phyloP scores from a whole-genome alignment of 1,139 yeast genomes.

The Hemisphaericaspora xylofermentans region DNA sequence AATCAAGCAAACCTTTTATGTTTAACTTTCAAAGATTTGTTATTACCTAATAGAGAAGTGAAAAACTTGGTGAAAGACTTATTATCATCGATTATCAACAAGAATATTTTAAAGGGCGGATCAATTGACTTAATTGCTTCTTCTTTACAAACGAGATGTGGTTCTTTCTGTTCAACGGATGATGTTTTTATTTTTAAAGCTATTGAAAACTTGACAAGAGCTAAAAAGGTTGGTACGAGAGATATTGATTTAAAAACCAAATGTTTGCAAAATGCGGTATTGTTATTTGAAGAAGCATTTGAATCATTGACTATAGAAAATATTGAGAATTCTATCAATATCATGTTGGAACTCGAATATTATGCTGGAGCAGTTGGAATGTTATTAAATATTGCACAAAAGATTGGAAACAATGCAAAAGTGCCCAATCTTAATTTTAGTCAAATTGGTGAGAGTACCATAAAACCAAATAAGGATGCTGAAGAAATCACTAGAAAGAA shows the following conservation, averaged over 20 bases:
- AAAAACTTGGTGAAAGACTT: constrained; percentile 80
- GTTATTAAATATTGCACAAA: constrained; percentile 72
- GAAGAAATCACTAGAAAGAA: constrained; percentile 32
- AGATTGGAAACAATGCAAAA: constrained; percentile 45
- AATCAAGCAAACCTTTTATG: constrained; percentile 68
- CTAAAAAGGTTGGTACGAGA: constrained; percentile 68
- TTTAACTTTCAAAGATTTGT: constrained; percentile 70
- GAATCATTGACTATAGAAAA: constrained; percentile 77
- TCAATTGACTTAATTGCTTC: constrained; percentile 89
- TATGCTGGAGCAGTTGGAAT: constrained; percentile 87
- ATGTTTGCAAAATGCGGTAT: constrained; percentile 73
- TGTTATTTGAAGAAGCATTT: constrained; percentile 76
- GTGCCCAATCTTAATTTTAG: constrained; percentile 8
- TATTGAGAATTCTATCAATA: constrained; percentile 74
- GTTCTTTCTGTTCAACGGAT: constrained; percentile 89
- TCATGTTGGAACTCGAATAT: constrained; percentile 74
- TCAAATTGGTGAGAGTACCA: constrained; percentile 11
- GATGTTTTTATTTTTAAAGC: constrained; percentile 95
- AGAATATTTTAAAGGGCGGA: constrained; percentile 87
- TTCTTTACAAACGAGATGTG: constrained; percentile 88
- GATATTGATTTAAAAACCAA: constrained; percentile 71
- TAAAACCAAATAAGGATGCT: constrained; percentile 11
- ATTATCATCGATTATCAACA: constrained; percentile 83
- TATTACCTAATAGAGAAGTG: constrained; percentile 62
- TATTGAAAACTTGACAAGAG: constrained; percentile 84